Evolutionary conservation across 345 rosid genomes (phyloP).

Genomic region (Erucastrum elatum): DNA sequence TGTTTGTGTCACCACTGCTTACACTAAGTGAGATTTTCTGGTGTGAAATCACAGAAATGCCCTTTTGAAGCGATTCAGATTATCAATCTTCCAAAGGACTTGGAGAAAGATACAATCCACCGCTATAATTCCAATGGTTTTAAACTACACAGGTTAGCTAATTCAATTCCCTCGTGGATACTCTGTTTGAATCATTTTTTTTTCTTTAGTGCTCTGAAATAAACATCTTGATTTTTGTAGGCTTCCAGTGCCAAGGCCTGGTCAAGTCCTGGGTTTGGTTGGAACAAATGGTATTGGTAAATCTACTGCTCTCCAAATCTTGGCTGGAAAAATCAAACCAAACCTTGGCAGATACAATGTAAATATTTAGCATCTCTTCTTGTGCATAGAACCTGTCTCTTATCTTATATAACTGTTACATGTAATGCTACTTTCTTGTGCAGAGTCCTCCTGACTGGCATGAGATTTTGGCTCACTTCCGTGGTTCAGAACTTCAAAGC

Average conservation of each 20-base stretch:
- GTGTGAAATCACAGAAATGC: neutral
- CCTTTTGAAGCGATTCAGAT: neutral
- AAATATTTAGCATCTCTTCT: neutral
- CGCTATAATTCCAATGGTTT: neutral
- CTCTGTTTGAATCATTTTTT: neutral
- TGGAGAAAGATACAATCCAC: neutral
- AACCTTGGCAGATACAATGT: neutral
- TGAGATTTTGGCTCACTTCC: neutral
- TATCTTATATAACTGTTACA: neutral
- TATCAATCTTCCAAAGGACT: neutral
- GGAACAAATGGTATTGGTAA: neutral
- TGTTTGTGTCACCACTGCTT: neutral
- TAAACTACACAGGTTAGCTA: neutral
- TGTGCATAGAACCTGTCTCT: neutral
- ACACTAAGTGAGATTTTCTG: neutral
- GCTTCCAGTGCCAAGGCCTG: neutral
- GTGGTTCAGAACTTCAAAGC: neutral
- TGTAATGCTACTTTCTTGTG: neutral
- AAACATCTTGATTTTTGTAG: neutral
- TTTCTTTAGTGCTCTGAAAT: neutral
- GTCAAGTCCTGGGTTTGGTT: neutral
- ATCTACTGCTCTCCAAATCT: neutral
- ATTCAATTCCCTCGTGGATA: neutral
- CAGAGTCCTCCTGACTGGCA: neutral
- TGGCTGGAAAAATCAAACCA: neutral